A percentile compares a stretch with the other conserved stretches of the same genome.
Conservation (phyloP, 345 rosid species). For the Eucalyptus marginata region DNA sequence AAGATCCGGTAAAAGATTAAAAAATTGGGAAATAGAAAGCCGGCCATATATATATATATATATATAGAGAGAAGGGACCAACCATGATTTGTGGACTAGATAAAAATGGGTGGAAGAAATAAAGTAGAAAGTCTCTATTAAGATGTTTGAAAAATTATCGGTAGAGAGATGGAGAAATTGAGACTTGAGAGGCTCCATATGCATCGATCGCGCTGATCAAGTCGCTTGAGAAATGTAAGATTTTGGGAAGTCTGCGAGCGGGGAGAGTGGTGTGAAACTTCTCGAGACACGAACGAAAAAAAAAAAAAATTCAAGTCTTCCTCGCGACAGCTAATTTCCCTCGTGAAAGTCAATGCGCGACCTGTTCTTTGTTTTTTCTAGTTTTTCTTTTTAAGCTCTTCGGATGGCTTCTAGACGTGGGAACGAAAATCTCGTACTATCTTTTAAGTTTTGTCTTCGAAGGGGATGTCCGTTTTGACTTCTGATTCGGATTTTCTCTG, state of each 20-base stretch:
- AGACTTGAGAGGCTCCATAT: background rate
- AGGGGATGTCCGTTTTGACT: background rate
- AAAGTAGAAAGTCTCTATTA: background rate
- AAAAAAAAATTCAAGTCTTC: background rate
- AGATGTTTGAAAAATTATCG: background rate
- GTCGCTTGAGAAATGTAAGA: background rate
- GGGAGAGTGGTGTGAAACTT: background rate
- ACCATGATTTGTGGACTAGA: background rate
- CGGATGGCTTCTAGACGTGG: background rate
- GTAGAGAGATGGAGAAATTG: background rate
- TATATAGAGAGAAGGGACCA: background rate
- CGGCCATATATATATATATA: background rate
- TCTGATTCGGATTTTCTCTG: background rate
- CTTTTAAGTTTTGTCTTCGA: background rate
- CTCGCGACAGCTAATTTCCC: background rate
- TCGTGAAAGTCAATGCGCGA: background rate
- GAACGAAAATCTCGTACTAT: background rate
- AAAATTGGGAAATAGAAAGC: background rate
- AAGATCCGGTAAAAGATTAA: background rate
- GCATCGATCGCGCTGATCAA: background rate
- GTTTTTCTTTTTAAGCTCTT: background rate
- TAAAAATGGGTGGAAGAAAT: background rate
- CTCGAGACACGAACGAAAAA: background rate
- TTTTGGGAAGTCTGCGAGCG: background rate
- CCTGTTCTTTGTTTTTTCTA: background rate